Base-by-base conservation (phyloP, 768 basidiomycete genomes). In the Pisolithus orientalis region DNA sequence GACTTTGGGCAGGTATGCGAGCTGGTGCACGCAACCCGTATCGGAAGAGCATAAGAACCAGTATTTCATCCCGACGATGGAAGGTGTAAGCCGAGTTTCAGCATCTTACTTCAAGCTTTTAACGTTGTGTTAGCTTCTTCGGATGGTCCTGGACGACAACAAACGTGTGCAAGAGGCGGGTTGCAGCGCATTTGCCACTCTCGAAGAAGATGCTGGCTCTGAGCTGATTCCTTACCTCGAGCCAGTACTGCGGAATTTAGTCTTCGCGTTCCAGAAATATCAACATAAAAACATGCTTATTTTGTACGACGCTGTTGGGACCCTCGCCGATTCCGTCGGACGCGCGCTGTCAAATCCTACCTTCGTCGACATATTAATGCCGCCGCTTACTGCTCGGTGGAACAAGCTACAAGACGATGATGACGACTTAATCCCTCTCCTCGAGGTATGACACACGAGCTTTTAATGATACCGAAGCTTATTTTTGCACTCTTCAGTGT, bases 201-300 rank as follows among this genome's bases (percentile, higher is more conserved):
- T 98, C 10, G 96, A 99, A 68, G 96, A 99, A 68, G 96, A 98
- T 66, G 96, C 96, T 5, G 95, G 93, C 2, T 62, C 78, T 3
- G 87, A 90, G 59, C 82, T 99, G 48, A 87, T 84, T 10, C 96
- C 96, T 1, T 98, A 88, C 72, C 84, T 98, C 14, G 94, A 95
- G 61, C 94, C 94, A 4, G 90, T 99, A 49, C 75, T 99, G 53
- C 85, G 89, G 50, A 97, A 97, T 69, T 77, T 99, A 49, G 94
- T 98, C 37, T 84, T 91, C 57, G 96, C 96, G 1, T 99, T 98
- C 70, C 83, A 90, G 52, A 97, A 96, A 72, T 99, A 99, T 70
- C 96, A 99, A 65, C 94, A 96, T 71, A 98, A 98, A 79, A 99
- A 99, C 67, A 86, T 98, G 80, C 80, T 99, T 59, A 99, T 98